These are phyloP conservation scores for Pseudopithomyces chartarum DNA, from an alignment of 2,329 filamentous ascomycete genomes.

Conservation along the genomic window DNA sequence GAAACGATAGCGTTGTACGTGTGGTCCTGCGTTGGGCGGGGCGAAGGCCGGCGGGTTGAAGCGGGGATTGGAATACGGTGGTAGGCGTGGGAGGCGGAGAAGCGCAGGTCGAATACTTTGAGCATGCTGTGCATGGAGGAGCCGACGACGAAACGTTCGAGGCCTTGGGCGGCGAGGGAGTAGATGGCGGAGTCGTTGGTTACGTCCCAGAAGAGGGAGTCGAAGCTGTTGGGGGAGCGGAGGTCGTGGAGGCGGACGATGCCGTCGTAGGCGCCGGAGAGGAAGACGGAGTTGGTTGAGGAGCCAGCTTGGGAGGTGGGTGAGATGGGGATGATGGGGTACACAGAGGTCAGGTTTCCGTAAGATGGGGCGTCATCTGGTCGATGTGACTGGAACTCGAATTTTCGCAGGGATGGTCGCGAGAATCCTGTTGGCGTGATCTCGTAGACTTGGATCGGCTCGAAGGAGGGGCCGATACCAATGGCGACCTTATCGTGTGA, in stretches of 20 bases:
- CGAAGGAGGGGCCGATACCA: conserved; percentile 51
- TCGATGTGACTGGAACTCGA: conserved; percentile 35
- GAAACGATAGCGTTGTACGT: conserved; percentile 22
- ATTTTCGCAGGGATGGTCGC: conserved; percentile 45
- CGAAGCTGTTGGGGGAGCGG: conserved; percentile 55
- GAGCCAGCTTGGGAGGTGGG: conserved; percentile 34
- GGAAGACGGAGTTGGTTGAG: conserved; percentile 56
- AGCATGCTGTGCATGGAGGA: conserved; percentile 62
- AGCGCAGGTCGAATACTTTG: conserved; percentile 67
- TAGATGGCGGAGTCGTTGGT: conserved; percentile 65
- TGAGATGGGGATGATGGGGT: conserved; percentile 52
- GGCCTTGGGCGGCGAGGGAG: conserved; percentile 61
- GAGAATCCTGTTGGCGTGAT: conserved; percentile 53
- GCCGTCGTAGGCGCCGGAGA: conserved; percentile 66
- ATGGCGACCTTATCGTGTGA: conserved; percentile 57
- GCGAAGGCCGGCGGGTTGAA: conserved; percentile 6
- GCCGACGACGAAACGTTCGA: conserved; percentile 62
- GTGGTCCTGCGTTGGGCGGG: conserved; percentile 9
- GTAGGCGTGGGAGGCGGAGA: conserved; percentile 51
- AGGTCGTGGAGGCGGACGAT: conserved; percentile 64
- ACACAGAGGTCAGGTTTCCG: conserved; percentile 43
- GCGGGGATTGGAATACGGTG: conserved; percentile 31
- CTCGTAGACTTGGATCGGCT: conserved; percentile 56
- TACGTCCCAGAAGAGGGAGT: conserved; percentile 58
- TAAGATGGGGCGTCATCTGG: background rate